phyloP scores from a whole-genome alignment of 148 eudicot species.

The Linanthus parryae region DNA sequence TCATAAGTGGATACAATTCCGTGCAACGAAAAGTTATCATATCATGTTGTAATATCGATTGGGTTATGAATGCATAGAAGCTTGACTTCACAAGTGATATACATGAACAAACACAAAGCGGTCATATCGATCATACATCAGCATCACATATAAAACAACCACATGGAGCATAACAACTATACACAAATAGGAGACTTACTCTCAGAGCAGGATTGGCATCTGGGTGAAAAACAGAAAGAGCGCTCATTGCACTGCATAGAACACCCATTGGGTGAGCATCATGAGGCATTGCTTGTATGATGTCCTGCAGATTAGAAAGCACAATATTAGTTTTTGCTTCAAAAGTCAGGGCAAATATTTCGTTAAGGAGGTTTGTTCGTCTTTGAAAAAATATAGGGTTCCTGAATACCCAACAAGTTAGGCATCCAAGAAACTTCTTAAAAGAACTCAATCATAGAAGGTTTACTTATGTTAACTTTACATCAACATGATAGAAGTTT shows the following conservation, averaged over 20 bases:
- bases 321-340: too few species aligned
- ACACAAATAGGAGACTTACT: constrained; percentile 38
- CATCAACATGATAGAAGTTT: too few species aligned
- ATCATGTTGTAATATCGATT: too few species aligned
- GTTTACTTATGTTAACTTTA: too few species aligned
- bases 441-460: too few species aligned
- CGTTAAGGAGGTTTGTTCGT: not conserved
- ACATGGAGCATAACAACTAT: not conserved
- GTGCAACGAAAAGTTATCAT: too few species aligned
- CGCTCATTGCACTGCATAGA: constrained; percentile 92
- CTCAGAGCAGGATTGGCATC: constrained; percentile 99
- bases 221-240: constrained; percentile 92
- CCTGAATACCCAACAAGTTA: not conserved
- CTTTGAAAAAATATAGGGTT: not conserved
- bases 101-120: too few species aligned
- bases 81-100: too few species aligned
- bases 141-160: not conserved
- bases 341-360: not conserved
- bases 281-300: constrained; percentile 95
- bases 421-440: too few species aligned
- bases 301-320: constrained; percentile 62
- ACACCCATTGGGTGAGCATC: constrained; percentile 99
- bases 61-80: too few species aligned
- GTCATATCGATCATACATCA: too few species aligned
- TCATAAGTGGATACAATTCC: too few species aligned